phyloP scores from a whole-genome alignment of 2,329 filamentous ascomycete genomes.

The Falciphora oryzae region DNA sequence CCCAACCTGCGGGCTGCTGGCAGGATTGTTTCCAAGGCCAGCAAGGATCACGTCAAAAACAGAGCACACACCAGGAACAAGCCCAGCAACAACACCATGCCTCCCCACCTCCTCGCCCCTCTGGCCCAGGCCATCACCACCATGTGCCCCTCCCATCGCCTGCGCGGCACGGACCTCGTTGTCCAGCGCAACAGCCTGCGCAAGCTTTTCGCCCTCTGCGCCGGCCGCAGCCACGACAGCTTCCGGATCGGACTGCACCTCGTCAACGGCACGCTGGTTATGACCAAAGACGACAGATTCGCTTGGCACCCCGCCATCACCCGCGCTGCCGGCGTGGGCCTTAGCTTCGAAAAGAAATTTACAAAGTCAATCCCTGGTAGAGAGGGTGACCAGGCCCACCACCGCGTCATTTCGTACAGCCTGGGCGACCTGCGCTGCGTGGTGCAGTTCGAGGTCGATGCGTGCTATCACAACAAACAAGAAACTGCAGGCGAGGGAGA shows the following conservation, averaged over 20 bases:
- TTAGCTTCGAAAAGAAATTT: not conserved
- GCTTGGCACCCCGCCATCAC: slow-evolving; percentile 5
- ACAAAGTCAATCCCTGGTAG: not conserved
- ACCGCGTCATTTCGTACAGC: slow-evolving; percentile 2
- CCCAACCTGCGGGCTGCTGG: not conserved
- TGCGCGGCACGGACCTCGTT: slow-evolving; percentile 2
- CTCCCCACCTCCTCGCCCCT: not conserved
- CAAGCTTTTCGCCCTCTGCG: slow-evolving; percentile 6
- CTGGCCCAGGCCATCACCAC: slow-evolving; percentile 3
- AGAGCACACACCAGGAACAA: not conserved
- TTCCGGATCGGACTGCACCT: slow-evolving; percentile 7
- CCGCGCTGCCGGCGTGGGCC: not conserved
- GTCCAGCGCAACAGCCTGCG: slow-evolving; percentile 4
- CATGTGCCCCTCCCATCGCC: slow-evolving; percentile 1
- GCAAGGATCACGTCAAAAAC: not conserved
- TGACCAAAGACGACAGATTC: slow-evolving; percentile 1
- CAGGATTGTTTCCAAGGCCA: not conserved
- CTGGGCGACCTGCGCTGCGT: slow-evolving; percentile 6
- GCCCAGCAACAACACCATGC: not conserved
- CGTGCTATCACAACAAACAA: not conserved
- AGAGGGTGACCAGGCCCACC: not conserved
- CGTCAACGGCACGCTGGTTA: slow-evolving; percentile 2
- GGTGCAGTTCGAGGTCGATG: slow-evolving; percentile 8
- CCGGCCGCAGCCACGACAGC: not conserved
- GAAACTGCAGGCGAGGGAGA: not conserved